Evolutionary conservation across 129 eudicot species (phyloP).

Genomic region (Lonicera japonica): DNA sequence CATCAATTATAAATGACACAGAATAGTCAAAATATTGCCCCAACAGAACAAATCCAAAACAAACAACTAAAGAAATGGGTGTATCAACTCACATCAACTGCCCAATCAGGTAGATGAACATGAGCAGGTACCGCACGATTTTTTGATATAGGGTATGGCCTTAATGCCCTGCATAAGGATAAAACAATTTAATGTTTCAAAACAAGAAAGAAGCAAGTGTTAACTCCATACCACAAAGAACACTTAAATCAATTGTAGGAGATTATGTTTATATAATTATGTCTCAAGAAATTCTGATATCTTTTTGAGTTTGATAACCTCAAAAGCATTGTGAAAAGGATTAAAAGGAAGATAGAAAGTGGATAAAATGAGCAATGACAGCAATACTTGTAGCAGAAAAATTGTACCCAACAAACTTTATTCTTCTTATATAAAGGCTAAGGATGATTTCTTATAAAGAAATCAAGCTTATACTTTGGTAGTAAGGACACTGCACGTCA

Average conservation of each 20-base stretch:
- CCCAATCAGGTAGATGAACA: conserved; percentile 93
- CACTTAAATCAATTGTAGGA: neutral
- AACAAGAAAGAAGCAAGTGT: neutral
- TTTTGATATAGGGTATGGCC: conserved; percentile 82
- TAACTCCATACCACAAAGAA: neutral
- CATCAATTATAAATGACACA: neutral
- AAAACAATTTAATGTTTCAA: neutral
- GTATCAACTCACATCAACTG: conserved; percentile 65
- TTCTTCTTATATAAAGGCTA: too few species aligned
- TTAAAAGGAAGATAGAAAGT: too few species aligned
- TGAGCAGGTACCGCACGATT: conserved; percentile 62
- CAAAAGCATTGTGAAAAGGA: too few species aligned
- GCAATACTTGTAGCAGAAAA: too few species aligned
- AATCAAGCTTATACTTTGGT: too few species aligned
- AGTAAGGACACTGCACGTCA: neutral
- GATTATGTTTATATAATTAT: too few species aligned
- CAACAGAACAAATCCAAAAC: neutral
- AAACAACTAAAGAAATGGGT: neutral
- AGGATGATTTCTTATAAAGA: too few species aligned
- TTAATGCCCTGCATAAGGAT: conserved; percentile 48
- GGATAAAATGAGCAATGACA: too few species aligned
- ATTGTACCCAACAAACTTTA: too few species aligned
- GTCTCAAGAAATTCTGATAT: too few species aligned
- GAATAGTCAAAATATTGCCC: neutral
- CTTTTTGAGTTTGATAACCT: too few species aligned